These are phyloP conservation scores for Pueraria montana DNA, from an alignment of 306 rosid species.

Conservation along the genomic window DNA sequence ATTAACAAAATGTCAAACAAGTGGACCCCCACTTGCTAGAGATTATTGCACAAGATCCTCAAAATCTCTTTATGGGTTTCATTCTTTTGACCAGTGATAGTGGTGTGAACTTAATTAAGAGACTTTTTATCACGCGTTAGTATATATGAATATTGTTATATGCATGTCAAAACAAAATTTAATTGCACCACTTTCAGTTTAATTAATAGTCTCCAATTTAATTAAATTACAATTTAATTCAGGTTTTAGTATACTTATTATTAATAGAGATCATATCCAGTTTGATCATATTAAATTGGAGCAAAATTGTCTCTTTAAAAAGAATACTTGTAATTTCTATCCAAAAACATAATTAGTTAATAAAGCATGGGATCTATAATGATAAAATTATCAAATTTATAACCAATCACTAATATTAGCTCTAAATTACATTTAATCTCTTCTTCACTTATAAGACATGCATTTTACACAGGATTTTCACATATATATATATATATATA, in stretches of 20 bases:
- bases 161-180: not conserved
- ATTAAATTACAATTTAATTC: too few relatives aligned
- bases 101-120: not conserved
- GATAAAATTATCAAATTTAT: too few relatives aligned
- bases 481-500: too few relatives aligned
- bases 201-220: too few relatives aligned
- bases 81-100: conserved; percentile 35
- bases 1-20: conserved; percentile 53
- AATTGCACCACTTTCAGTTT: not conserved
- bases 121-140: not conserved
- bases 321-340: too few relatives aligned
- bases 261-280: too few relatives aligned
- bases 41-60: conserved; percentile 46
- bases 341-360: too few relatives aligned
- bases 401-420: not conserved
- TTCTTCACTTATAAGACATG: not conserved
- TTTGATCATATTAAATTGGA: too few relatives aligned
- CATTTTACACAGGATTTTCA: not conserved
- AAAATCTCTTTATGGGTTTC: conserved; percentile 43
- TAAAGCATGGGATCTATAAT: too few relatives aligned
- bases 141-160: not conserved
- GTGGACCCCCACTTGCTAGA: conserved; percentile 41
- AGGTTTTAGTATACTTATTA: too few relatives aligned
- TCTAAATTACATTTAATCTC: not conserved
- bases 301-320: too few relatives aligned